These are phyloP conservation scores for Solanum dulcamara DNA, from an alignment of 257 asterid species.

Conservation along the genomic window DNA sequence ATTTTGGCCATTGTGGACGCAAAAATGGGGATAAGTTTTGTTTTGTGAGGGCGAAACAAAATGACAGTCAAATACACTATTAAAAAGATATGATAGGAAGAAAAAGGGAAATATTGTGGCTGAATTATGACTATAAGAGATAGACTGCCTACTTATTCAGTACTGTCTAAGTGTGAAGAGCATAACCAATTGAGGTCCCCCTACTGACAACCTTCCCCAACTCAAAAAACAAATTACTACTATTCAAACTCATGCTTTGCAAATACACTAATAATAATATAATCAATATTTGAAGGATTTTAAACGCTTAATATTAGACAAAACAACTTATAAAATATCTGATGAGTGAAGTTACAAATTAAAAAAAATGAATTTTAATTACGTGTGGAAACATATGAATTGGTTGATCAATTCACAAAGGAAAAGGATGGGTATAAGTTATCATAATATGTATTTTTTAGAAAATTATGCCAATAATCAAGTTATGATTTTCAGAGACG, in stretches of 20 bases:
- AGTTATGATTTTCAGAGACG: neutral
- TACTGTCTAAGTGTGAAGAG: slow-evolving; percentile 4
- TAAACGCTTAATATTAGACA: neutral
- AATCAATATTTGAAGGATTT: neutral
- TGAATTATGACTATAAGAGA: slow-evolving; percentile 49
- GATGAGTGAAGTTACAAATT: neutral
- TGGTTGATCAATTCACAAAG: neutral
- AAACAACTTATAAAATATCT: neutral
- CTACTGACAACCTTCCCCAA: slow-evolving; percentile 34
- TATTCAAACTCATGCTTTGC: neutral
- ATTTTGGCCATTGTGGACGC: slow-evolving; percentile 18
- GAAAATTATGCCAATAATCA: neutral
- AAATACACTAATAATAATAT: neutral
- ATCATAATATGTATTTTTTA: too few species aligned
- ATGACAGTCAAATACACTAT: neutral
- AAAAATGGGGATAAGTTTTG: neutral
- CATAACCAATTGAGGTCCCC: slow-evolving; percentile 56
- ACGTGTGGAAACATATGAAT: too few species aligned
- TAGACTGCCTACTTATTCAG: slow-evolving; percentile 39
- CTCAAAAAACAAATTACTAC: neutral
- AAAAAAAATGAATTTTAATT: too few species aligned
- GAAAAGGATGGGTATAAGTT: too few species aligned
- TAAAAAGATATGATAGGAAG: slow-evolving; percentile 20
- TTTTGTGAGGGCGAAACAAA: slow-evolving; percentile 1
- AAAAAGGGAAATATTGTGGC: slow-evolving; percentile 26